Evolutionary conservation across 768 basidiomycete species (phyloP), one percentile per base, ranked within the genome.

Genomic region (Cystobasidiopsis lactophilus): DNA sequence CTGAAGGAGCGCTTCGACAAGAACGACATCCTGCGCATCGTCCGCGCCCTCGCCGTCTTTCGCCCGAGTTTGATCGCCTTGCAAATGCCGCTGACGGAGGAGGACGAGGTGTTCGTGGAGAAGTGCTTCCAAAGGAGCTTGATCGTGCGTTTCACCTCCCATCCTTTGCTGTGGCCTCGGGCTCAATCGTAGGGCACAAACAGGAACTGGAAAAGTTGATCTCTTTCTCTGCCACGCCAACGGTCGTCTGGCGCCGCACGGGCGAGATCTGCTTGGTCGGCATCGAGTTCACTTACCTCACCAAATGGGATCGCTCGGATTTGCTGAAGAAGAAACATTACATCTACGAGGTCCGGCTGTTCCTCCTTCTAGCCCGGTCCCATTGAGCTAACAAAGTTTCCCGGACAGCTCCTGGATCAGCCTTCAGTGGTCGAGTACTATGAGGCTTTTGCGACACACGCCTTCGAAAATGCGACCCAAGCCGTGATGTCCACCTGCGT

Each of bases 201-300:
- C 58, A 91, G 85, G 91, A 96, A 71, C 74, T 95, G 52, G 85
- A 93, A 68, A 95, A 93, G 69, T 74, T 96, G 56, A 93, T 96
- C 54, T 86, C 85, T 49, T 93, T 84, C 66, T 89, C 82, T 60
- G 91, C 91, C 11, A 96, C 91, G 27, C 91, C 91, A 2, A 96
- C 91, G 1, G 86, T 89, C 39, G 83, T 91, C 11, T 98, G 91
- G 91, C 79, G 93, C 41, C 75, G 93, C 48, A 98, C 93, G 19
- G 93, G 93, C 61, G 93, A 98, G 69, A 88, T 98, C 24, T 89
- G 86, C 63, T 78, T 93, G 43, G 93, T 88, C 44, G 89, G 88
- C 0, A 82, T 85, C 4, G 93, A 98, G 68, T 96, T 98, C 64
- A 84, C 81, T 66, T 80, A 85, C 74, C 71, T 98, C 57, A 88